Evolutionary conservation across 495 filamentous ascomycete genomes (phyloP).

Genomic region (Mytilinidion resinicola): DNA sequence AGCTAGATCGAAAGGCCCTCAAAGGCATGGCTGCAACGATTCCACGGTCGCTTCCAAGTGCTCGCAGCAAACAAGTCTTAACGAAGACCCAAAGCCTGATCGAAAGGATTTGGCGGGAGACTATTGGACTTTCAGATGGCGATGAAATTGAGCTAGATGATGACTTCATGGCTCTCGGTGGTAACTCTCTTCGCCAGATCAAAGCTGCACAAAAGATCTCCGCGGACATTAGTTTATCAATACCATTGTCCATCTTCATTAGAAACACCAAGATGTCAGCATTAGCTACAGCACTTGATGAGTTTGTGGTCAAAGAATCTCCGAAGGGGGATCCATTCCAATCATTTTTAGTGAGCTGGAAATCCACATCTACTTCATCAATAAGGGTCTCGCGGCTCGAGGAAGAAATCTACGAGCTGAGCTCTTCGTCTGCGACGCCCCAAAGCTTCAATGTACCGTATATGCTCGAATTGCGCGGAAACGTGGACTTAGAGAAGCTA

Average conservation of each 20-base stretch:
- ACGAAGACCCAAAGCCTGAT: neutral
- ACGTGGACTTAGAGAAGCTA: neutral
- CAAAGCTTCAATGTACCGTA: neutral
- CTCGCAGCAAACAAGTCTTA: neutral
- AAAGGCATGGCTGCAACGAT: neutral
- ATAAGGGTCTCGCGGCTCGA: neutral
- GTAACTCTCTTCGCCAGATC: conserved; percentile 12
- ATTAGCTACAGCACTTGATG: neutral
- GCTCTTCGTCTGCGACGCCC: neutral
- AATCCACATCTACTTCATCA: neutral
- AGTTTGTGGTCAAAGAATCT: neutral
- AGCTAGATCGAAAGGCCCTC: conserved; percentile 8
- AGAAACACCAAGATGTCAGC: neutral
- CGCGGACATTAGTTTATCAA: neutral
- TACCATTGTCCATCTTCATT: conserved; percentile 6
- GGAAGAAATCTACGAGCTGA: neutral
- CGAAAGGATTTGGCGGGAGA: neutral
- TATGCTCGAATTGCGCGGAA: neutral
- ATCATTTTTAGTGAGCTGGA: neutral
- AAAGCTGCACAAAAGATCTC: conserved; percentile 3
- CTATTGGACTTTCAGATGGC: neutral
- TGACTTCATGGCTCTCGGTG: conserved; percentile 10
- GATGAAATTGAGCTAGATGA: neutral
- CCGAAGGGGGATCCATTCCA: neutral
- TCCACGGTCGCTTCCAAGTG: neutral